Percentiles rank a stretch among this genome's conserved stretches.
These are phyloP conservation scores for Colletotrichum tamarilloi DNA, from an alignment of 2,329 filamentous ascomycete genomes.

Conservation along the genomic window DNA sequence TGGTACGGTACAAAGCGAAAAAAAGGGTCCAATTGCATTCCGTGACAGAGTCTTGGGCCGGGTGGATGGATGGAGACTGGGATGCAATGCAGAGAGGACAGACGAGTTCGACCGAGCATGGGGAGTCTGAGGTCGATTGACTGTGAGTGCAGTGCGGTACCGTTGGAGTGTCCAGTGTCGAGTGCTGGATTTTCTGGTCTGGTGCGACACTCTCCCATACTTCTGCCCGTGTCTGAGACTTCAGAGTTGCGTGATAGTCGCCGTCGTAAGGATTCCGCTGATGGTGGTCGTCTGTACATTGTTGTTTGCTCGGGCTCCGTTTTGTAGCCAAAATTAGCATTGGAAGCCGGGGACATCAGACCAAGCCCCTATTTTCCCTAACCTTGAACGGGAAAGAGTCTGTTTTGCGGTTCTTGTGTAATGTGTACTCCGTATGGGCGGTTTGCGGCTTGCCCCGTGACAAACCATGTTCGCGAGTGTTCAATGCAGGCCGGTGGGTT, in stretches of 20 bases:
- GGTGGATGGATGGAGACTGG: background rate
- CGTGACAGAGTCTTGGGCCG: conserved; percentile 6
- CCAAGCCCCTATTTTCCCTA: background rate
- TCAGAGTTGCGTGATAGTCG: conserved; percentile 31
- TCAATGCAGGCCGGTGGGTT: background rate
- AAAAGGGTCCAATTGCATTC: conserved; percentile 8
- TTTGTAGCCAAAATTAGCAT: conserved; percentile 31
- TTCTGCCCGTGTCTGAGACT: conserved; percentile 32
- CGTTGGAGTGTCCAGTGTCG: background rate
- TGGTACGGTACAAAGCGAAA: conserved; percentile 11
- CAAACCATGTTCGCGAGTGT: conserved; percentile 7
- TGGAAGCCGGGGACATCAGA: conserved; percentile 20
- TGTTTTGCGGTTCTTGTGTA: conserved; percentile 13
- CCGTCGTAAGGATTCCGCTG: background rate
- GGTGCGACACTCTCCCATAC: conserved; percentile 26
- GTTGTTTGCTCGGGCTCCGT: conserved; percentile 12
- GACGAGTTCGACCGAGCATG: conserved; percentile 19
- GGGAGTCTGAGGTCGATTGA: background rate
- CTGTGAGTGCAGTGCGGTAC: background rate
- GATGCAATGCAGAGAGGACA: conserved; percentile 26
- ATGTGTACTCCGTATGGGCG: background rate
- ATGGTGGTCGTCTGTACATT: background rate
- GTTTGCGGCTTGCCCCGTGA: background rate
- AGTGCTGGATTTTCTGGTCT: conserved; percentile 1
- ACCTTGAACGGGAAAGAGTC: conserved; percentile 9